Conservation (phyloP, 2,329 filamentous ascomycete species). For the Microascus cirrosus region DNA sequence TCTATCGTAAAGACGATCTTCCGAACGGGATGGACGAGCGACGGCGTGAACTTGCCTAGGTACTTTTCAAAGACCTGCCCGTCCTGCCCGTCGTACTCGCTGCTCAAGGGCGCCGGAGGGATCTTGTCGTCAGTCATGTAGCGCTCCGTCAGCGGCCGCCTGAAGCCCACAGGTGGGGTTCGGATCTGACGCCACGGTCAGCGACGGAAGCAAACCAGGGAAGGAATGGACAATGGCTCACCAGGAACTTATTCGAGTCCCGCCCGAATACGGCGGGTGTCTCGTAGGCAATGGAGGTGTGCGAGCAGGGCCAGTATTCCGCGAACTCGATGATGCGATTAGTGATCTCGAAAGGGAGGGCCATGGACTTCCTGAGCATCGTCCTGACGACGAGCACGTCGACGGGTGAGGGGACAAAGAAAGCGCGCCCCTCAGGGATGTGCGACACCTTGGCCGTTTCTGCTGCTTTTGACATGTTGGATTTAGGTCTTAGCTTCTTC, state of each 20-base stretch:
- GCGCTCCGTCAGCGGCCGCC: constrained; percentile 5
- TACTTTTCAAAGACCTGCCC: not conserved
- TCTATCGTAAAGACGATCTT: constrained; percentile 50
- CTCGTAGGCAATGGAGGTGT: constrained; percentile 17
- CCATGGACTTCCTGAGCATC: constrained; percentile 29
- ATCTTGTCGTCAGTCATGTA: not conserved
- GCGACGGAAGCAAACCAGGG: not conserved
- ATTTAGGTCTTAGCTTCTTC: not conserved
- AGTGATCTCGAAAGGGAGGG: constrained; percentile 42
- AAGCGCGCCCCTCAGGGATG: constrained; percentile 13
- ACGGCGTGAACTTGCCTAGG: not conserved
- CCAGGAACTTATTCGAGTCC: constrained; percentile 1
- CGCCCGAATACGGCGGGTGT: constrained; percentile 1
- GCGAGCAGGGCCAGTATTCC: constrained; percentile 50
- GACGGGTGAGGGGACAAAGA: constrained; percentile 23
- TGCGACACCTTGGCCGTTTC: not conserved
- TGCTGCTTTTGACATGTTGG: not conserved
- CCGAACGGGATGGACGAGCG: constrained; percentile 34
- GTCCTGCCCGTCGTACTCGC: not conserved
- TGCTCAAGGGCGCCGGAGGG: not conserved
- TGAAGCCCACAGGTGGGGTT: constrained; percentile 26
- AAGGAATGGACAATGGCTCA: not conserved
- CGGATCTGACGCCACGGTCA: constrained; percentile 19
- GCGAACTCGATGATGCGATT: constrained; percentile 46
- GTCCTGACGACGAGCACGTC: constrained; percentile 39